Evolutionary conservation across 2,329 filamentous ascomycete genomes (phyloP), one percentile per base, ranked within the genome.

Genomic region (Podosphaera xanthii): DNA sequence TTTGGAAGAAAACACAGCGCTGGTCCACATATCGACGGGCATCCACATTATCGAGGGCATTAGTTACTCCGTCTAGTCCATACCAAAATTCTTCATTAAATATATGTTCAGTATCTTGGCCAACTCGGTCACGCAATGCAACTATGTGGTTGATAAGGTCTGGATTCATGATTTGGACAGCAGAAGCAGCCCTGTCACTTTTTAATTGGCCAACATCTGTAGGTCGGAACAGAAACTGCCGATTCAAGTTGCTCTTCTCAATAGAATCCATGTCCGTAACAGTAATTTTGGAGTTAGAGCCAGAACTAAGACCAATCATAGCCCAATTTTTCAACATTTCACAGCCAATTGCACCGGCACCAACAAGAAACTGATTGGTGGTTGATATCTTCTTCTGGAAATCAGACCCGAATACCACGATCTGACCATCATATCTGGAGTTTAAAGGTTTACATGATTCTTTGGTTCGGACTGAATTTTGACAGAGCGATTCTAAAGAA

Each of bases 251-350:
- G 75, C 91, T 97, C 80, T 91, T 95, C 74, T 98, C 92, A 66
- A 98, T 98, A 59, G 90, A 90, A 69, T 98, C 92, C 82, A 95
- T 97, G 70, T 98, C 92, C 12, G 94, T 97, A 57, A 98, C 86
- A 60, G 76, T 87, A 67, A 98, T 94, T 71, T 86, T 85, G 67
- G 92, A 92, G 56, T 89, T 80, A 2, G 88, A 87, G 3, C 92
- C 92, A 53, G 86, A 87, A 52, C 85, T 91, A 36, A 98, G 76
- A 64, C 92, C 92, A 70, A 97, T 94, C 90, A 98, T 94, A 42
- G 94, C 91, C 90, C 92, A 98, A 72, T 97, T 97, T 80, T 98
- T 98, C 65, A 98, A 75, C 86, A 97, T 98, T 70, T 98, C 92
- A 69, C 92, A 98, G 53, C 92, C 92, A 70, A 98, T 98, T 63